Evolutionary conservation across 1,284 basidiomycete species (phyloP), one percentile per base, ranked within the genome.

Genomic region (Paramarasmius palmivorus): DNA sequence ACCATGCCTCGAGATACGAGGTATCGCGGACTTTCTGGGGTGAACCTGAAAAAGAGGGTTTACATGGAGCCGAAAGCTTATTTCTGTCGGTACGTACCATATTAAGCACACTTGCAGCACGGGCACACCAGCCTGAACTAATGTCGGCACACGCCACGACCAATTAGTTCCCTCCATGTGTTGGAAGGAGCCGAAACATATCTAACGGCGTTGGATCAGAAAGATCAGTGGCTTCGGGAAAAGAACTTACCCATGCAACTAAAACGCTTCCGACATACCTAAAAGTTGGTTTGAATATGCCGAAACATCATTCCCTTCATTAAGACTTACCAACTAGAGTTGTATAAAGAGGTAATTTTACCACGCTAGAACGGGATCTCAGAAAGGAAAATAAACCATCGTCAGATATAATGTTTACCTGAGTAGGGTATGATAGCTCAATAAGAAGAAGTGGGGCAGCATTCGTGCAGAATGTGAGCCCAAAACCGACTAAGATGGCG

Each of bases 401-500:
- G 14, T 22, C 12, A n/a, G 12, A 23, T 9, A 29, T 34, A 36
- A 37, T n/a, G 61, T 73, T 56, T 57, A 82, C 82, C 62, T 86
- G 85, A 9, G 85, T 86, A 22, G 85, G 88, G 70, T 89, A 89
- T 5, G 86, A 79, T 9, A 90, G 69, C 68, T 90, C 88, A 39
- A 84, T 81, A 51, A 89, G 78, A 32, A 89, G 71, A 40, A 88
- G 68, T 2, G 86, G 86, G 1, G 81, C 80, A 8, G 84, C 79
- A 59, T 83, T 87, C 41, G 77, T 68, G 50, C 79, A 81, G 61
- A 87, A 83, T 2, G 79, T 73, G 17, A 86, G 73, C n/a, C 86
- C 86, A 58, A 84, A 73, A 1, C 86, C 86, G 56, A 86, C 85
- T 86, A 48, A 29, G 23, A 42, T 14, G 38, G 55, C 38, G 47